Evolutionary conservation across 345 rosid genomes (phyloP).

Genomic region (Cardamine resedifolia): DNA sequence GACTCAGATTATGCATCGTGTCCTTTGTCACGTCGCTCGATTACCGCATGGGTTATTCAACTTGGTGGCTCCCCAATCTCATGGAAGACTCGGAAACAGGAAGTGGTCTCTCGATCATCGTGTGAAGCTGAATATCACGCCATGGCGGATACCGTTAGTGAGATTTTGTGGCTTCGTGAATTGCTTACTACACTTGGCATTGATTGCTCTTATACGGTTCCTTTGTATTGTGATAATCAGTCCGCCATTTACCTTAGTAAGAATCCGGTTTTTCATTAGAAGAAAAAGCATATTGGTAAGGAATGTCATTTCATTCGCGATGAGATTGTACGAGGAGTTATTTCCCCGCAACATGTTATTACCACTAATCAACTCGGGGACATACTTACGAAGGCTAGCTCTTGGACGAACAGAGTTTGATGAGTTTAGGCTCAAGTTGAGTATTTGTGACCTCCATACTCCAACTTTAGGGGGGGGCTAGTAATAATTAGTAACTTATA

Average conservation of each 20-base stretch:
- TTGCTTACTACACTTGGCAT: background rate
- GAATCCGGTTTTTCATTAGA: no score
- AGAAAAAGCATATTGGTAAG: no score
- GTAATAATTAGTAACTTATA: no score
- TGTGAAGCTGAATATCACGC: background rate
- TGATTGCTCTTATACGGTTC: background rate
- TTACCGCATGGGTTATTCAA: background rate
- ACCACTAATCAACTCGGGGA: no score
- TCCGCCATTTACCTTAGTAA: no score
- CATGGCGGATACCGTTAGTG: background rate
- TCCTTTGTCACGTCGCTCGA: background rate
- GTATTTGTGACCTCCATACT: background rate
- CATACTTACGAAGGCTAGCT: no score
- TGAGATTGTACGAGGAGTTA: no score
- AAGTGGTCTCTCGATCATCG: background rate
- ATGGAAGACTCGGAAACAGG: background rate
- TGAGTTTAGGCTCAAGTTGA: background rate
- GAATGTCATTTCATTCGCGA: no score
- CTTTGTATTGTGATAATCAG: background rate
- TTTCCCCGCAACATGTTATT: no score
- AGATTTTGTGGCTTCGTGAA: background rate
- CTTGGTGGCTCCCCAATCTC: background rate
- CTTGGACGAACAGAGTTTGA: no score
- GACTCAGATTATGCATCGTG: background rate
- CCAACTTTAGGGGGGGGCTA: background rate